phyloP scores from a whole-genome alignment of 2,329 filamentous ascomycete genomes.

The Phyllachora maydis region DNA sequence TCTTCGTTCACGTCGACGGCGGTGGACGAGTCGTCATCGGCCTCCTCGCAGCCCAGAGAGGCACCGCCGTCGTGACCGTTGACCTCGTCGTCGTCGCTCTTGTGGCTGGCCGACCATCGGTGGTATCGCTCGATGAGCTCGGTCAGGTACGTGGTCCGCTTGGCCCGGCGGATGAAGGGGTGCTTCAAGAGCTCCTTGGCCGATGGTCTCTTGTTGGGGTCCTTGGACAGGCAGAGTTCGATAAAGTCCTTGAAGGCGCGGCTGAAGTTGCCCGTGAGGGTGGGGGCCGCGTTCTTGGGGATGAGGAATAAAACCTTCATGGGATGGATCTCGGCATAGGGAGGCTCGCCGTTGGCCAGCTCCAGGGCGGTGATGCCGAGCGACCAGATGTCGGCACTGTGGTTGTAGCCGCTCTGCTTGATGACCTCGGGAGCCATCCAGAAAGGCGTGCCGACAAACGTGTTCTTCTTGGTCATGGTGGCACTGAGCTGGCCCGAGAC shows the following conservation, averaged over 20 bases:
- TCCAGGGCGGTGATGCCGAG: conserved; percentile 87
- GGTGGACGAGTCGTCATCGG: conserved; percentile 28
- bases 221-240: conserved; percentile 66
- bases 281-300: conserved; percentile 77
- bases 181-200: conserved; percentile 77
- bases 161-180: conserved; percentile 75
- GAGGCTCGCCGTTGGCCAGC: conserved; percentile 77
- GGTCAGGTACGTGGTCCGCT: conserved; percentile 90
- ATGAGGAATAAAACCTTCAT: conserved; percentile 98
- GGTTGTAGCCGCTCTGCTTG: conserved; percentile 93
- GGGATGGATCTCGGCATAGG: conserved; percentile 89
- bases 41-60: too few species aligned
- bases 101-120: conserved; percentile 68
- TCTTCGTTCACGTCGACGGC: conserved; percentile 45
- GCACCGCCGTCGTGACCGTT: too few species aligned
- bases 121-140: conserved; percentile 85
- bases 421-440: conserved; percentile 99
- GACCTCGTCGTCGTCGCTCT: conserved; percentile 46
- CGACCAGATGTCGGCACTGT: conserved; percentile 97
- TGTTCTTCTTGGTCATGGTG: conserved; percentile 99
- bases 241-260: conserved; percentile 72
- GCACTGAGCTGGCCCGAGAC: conserved; percentile 91
- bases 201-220: conserved; percentile 72
- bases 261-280: conserved; percentile 62
- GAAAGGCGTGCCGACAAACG: conserved; percentile 92